Base-by-base conservation (phyloP, 352 stramenopile species). In the Phytophthora litchii region DNA sequence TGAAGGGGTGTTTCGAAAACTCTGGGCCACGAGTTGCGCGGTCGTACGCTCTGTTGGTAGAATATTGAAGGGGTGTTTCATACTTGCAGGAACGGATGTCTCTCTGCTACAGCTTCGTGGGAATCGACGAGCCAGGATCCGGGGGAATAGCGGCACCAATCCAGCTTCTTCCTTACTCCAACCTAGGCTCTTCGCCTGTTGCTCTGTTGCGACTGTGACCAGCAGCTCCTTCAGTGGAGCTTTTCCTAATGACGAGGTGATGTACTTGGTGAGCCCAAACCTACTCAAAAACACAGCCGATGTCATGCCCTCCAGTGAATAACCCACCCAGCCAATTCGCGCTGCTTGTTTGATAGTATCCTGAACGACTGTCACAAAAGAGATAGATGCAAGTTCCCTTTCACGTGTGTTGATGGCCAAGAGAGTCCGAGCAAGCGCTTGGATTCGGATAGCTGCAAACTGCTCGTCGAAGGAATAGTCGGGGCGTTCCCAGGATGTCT, bases 231-330 rank as follows among this genome's bases (percentile, higher is more conserved):
- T 55, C 3, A 79, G 29, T 8, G 61, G 60, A 14, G 49, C 31
- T 16, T 72, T 76, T 3, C 54, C 43, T 23, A 88, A 34, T n/a
- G 58, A 16, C 5, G 67, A 60, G 12, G 56, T 44, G 19, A 67
- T 53, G 53, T 88, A 69, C 63, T 86, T 89, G 42, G 59, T 56
- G 8, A 94, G 69, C 0, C 83, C 85, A 17, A 92, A 67, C 3
- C 83, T 80, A 51, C 54, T 72, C 21, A 92, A 69, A 37, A 83
- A 84, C 9, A 80, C 72, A 1, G 64, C 40, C 0, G 77, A 59
- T n/a, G 64, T 80, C 48, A 94, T 76, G 12, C 85, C 85, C 55
- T 94, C 85, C 16, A 92, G 56, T n/a, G 79, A 80, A 58, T 83
- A 91, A 10, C 85, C 85, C 11, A 91, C 42, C 80, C 78, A 91